These are phyloP conservation scores for Hibiscus mutabilis DNA, from an alignment of 345 rosid species.

Conservation along the genomic window DNA sequence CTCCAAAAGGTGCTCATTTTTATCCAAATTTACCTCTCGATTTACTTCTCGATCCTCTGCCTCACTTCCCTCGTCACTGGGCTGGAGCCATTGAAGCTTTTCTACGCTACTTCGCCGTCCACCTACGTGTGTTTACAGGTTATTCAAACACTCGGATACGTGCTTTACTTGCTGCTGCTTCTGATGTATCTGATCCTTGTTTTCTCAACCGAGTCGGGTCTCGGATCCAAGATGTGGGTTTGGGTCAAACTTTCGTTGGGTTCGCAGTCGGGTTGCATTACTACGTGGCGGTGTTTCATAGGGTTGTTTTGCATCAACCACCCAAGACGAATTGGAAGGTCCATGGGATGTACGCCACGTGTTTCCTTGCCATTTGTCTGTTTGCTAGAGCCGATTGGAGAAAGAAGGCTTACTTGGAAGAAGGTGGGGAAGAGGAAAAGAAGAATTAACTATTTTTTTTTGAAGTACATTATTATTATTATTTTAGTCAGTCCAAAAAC, in stretches of 20 bases:
- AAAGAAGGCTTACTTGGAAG: conserved; percentile 86
- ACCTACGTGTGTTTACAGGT: conserved; percentile 71
- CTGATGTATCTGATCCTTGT: conserved; percentile 73
- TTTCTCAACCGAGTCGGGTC: conserved; percentile 60
- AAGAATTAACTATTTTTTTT: conserved; percentile 36
- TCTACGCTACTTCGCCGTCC: conserved; percentile 69
- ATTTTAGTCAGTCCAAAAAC: conserved; percentile 6
- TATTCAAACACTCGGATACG: conserved; percentile 69
- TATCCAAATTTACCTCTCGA: conserved; percentile 85
- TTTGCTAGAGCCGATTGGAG: conserved; percentile 63
- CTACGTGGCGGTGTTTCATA: conserved; percentile 86
- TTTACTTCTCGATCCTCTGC: conserved; percentile 86
- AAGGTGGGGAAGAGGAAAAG: conserved; percentile 94
- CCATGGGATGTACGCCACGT: conserved; percentile 86
- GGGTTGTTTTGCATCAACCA: conserved; percentile 68
- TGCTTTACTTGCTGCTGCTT: conserved; percentile 61
- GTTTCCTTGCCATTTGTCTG: conserved; percentile 68
- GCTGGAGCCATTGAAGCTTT: conserved; percentile 75
- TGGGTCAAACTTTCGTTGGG: conserved; percentile 68
- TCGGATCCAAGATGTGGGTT: conserved; percentile 52
- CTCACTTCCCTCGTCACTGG: conserved; percentile 66
- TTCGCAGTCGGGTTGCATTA: conserved; percentile 76
- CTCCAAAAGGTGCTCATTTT: conserved; percentile 74
- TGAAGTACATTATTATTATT: background rate
- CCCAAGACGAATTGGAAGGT: conserved; percentile 91